Evolutionary conservation across 2,329 filamentous ascomycete species (phyloP).

Genomic region (Westerdykella aurantiaca): DNA sequence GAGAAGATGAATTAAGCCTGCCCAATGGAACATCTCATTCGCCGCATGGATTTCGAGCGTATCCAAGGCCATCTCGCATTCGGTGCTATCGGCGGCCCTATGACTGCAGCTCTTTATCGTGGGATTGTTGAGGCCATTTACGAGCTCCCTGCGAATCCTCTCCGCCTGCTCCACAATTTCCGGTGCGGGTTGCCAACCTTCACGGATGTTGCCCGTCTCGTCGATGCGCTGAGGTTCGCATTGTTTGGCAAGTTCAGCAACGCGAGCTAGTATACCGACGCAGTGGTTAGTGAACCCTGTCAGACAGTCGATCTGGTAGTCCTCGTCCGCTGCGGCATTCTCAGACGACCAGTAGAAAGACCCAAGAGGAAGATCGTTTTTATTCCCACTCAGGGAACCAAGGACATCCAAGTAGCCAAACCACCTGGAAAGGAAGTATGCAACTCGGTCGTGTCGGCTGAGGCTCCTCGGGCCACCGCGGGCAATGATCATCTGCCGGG

Average conservation of each 20-base stretch:
- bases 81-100: constrained; percentile 28
- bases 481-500: constrained; percentile 66
- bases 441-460: constrained; percentile 47
- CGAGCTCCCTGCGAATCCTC: constrained; percentile 56
- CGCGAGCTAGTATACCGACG: constrained; percentile 63
- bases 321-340: constrained; percentile 52
- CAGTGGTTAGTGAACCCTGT: constrained; percentile 71
- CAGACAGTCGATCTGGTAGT: constrained; percentile 70
- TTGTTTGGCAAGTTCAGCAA: constrained; percentile 63
- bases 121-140: constrained; percentile 44
- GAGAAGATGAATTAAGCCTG: constrained; percentile 68
- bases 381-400: constrained; percentile 60
- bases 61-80: constrained; percentile 49
- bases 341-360: constrained; percentile 38
- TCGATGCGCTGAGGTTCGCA: constrained; percentile 63
- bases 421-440: constrained; percentile 75
- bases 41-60: constrained; percentile 61
- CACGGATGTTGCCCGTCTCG: constrained; percentile 44
- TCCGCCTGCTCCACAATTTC: constrained; percentile 54
- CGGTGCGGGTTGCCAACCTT: constrained; percentile 54
- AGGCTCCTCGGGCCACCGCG: constrained; percentile 56
- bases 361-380: constrained; percentile 40
- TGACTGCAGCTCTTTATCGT: constrained; percentile 41
- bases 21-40: constrained; percentile 75
- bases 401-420: constrained; percentile 78